Evolutionary conservation across 1,284 basidiomycete genomes (phyloP), one percentile per base, ranked within the genome.

Genomic region (Trametes sp.): DNA sequence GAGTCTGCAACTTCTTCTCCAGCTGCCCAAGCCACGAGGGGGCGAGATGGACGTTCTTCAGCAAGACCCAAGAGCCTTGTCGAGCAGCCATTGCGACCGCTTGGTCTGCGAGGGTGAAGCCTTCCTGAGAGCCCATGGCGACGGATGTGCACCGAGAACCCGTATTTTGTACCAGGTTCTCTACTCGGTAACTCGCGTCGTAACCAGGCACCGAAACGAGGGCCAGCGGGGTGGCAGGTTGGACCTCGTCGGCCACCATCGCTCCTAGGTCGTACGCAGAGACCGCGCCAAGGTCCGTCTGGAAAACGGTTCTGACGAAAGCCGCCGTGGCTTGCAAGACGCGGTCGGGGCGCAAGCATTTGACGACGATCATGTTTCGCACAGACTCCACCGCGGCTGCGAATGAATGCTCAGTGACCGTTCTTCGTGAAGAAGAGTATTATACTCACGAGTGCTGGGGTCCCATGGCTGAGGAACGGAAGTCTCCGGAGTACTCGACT

Each of bases 101-200:
- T 75, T 97, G 95, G 72, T 98, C 96, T 6, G 96, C 96, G 2
- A 95, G 83, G 8, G 87, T 87, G 77, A 95, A 96, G n/a, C 96
- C 96, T 82, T 98, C 96, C 68, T 95, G 93, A 1, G 96, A 98
- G n/a, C 96, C 96, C 95, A 98, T 98, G 13, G 96, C 96, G 19
- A 98, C 93, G 1, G 94, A 93, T 0, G 88, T 82, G 64, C 94
- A 96, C 31, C 88, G 87, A 42, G 86, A 82, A 26, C 89, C 88
- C 13, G 87, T 88, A 50, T 88, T 87, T 72, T 90, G 88, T 68
- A 96, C 89, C 42, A 98, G 84, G 69, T 92, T 93, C 71, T 98
- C 96, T 33, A 98, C 93, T 56, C 93, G 87, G 76, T 96, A 98
- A 75, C 95, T 96, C 11, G 96, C 96, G 75, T 98, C 96, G 73